phyloP scores from a whole-genome alignment of 2,329 filamentous ascomycete species.

The Stylonectria norvegica region DNA sequence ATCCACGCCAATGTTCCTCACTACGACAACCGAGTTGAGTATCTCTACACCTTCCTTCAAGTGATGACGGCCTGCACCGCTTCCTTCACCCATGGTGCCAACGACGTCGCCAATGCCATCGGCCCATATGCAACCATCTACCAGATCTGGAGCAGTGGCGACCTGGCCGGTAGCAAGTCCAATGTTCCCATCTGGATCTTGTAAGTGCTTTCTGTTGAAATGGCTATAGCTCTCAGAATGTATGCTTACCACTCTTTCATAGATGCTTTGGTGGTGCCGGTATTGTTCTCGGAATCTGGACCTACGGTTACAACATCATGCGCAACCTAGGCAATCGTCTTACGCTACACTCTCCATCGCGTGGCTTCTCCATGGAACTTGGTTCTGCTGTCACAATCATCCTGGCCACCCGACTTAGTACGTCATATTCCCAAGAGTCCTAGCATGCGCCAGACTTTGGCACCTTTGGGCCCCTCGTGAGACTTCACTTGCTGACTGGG shows the following conservation, averaged over 20 bases:
- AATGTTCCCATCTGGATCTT: constrained; percentile 60
- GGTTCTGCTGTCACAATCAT: constrained; percentile 60
- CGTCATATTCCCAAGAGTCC: too few species aligned
- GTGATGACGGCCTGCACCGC: constrained; percentile 60
- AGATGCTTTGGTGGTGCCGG: constrained; percentile 47
- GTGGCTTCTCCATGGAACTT: constrained; percentile 59
- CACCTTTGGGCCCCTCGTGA: too few species aligned
- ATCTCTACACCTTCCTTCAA: constrained; percentile 59
- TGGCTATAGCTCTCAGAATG: neutral
- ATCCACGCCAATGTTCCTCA: constrained; percentile 56
- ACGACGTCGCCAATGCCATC: constrained; percentile 62
- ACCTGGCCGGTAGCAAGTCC: constrained; percentile 40
- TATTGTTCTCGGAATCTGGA: constrained; percentile 57
- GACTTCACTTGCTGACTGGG: neutral
- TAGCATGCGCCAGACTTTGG: too few species aligned
- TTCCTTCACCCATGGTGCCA: constrained; percentile 64
- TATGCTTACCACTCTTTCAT: neutral
- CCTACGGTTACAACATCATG: constrained; percentile 66
- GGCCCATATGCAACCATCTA: constrained; percentile 63
- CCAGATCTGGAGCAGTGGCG: constrained; percentile 53
- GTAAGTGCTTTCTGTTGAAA: constrained; percentile 10
- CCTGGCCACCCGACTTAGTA: constrained; percentile 57
- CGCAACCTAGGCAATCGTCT: constrained; percentile 59
- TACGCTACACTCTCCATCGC: constrained; percentile 57
- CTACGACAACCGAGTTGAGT: constrained; percentile 57